phyloP scores from a whole-genome alignment of 2,329 filamentous ascomycete species.

The Harringtonia lauricola region DNA sequence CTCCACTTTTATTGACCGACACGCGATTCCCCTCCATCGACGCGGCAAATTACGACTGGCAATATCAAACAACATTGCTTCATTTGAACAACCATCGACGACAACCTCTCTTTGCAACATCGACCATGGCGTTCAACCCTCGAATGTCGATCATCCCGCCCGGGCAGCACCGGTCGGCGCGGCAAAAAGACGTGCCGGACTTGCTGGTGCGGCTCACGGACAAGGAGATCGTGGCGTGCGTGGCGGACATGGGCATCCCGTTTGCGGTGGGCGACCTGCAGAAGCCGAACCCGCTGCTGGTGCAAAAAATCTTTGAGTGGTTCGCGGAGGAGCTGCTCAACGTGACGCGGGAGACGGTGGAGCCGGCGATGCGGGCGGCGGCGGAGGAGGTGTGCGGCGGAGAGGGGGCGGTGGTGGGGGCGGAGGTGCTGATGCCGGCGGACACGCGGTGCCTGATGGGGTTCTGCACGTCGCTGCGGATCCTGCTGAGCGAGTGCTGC shows the following conservation, averaged over 20 bases:
- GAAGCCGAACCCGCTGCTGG: conserved; percentile 87
- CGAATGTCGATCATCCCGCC: conserved; percentile 50
- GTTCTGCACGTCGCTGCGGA: conserved; percentile 78
- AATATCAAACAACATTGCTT: not conserved
- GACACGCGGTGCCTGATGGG: conserved; percentile 94
- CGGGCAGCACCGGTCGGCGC: conserved; percentile 35
- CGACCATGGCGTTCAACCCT: conserved; percentile 44
- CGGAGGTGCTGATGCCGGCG: conserved; percentile 62
- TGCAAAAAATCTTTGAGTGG: conserved; percentile 97
- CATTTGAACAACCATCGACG: not conserved
- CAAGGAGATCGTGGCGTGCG: conserved; percentile 87
- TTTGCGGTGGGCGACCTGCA: conserved; percentile 80
- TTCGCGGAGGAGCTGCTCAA: conserved; percentile 92
- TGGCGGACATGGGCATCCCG: conserved; percentile 88
- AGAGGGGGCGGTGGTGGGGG: conserved; percentile 40
- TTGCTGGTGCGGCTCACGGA: conserved; percentile 52
- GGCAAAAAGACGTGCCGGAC: conserved; percentile 48
- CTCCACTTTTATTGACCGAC: conserved; percentile 5
- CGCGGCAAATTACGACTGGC: no score
- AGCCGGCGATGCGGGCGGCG: conserved; percentile 89
- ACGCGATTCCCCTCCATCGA: not conserved
- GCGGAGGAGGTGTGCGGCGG: conserved; percentile 69
- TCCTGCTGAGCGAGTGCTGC: conserved; percentile 75
- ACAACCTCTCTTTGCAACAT: not conserved
- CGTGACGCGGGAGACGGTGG: conserved; percentile 82